Evolutionary conservation across 768 basidiomycete genomes (phyloP), one percentile per base, ranked within the genome.

Genomic region (Lactifluus pinguis): DNA sequence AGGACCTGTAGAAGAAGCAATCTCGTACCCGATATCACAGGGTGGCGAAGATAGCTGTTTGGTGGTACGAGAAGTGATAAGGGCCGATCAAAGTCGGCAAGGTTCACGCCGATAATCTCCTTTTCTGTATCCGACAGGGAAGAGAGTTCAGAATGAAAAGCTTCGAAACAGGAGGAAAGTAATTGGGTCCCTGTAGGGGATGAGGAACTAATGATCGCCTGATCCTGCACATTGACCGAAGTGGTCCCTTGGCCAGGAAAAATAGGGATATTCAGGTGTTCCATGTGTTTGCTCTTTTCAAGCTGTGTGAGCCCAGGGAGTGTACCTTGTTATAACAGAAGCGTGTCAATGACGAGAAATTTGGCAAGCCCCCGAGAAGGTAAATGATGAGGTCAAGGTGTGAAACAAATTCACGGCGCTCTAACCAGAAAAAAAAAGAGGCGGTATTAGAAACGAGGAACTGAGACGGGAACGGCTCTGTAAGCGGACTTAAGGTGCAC

Each of bases 201-300:
- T 30, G 71, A 68, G 17, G 77, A 76, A 62, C 80, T 79, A 34
- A 65, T 69, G 19, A 77, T 57, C 6, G 77, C 77, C 66, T 76
- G 76, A 29, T 73, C 70, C 7, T 70, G 70, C 15, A 73, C 72
- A 36, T 72, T 73, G 25, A 73, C 62, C 13, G 70, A 69, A 11
- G 73, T 53, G 3, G 77, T 75, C 3, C 81, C 84, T 66, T 85
- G 84, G 6, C 83, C 83, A 48, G 80, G 75, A 65, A 85, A 85
- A 17, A 83, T 69, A 4, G 80, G 83, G 49, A 85, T 65, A 60
- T 74, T 59, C 42, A 65, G 53, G 56, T 19, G 54, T 21, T 51
- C 54, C 60, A 56, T 60, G 13, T 55, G 45, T 4, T 38, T 25
- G 21, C 17, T 38, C 49, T 36, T 21, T 11, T 59, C 17, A 8